Evolutionary conservation across 1,139 yeast genomes (phyloP).

Genomic region (Candida sanyaensis): DNA sequence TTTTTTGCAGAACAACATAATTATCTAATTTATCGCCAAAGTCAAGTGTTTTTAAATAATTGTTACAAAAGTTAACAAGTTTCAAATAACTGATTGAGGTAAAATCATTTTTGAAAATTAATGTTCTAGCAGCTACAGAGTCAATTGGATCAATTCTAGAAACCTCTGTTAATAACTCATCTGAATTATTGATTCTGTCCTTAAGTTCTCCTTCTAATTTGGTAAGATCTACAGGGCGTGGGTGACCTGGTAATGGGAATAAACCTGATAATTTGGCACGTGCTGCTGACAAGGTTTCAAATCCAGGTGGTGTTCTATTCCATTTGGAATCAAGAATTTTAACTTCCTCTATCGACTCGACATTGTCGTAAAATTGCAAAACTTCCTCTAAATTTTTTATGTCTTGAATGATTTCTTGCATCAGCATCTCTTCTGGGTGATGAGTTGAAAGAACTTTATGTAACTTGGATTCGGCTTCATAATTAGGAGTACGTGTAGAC

Average conservation of each 20-base stretch:
- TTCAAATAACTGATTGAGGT: conserved; percentile 40
- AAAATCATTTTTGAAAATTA: conserved; percentile 50
- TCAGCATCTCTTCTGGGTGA: background rate
- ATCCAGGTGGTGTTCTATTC: conserved; percentile 77
- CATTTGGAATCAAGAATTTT: conserved; percentile 58
- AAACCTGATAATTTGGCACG: conserved; percentile 81
- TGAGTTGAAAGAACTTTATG: background rate
- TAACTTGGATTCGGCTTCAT: conserved; percentile 1
- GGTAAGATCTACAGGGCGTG: conserved; percentile 57
- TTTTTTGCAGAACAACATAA: conserved; percentile 35
- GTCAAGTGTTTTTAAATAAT: conserved; percentile 40
- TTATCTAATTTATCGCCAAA: conserved; percentile 26
- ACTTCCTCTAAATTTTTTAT: conserved; percentile 12
- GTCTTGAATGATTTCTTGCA: conserved; percentile 6
- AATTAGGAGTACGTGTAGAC: background rate
- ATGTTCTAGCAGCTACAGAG: conserved; percentile 51
- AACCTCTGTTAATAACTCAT: conserved; percentile 36
- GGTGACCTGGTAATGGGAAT: conserved; percentile 75
- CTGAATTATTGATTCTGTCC: conserved; percentile 41
- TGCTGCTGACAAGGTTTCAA: conserved; percentile 74
- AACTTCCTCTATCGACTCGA: conserved; percentile 28
- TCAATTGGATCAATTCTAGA: conserved; percentile 54
- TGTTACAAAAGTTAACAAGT: conserved; percentile 44
- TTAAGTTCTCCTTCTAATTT: conserved; percentile 52
- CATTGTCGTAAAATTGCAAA: conserved; percentile 23